These are phyloP conservation scores for Talaromyces adpressus DNA, from an alignment of 495 filamentous ascomycete genomes.

Conservation along the genomic window DNA sequence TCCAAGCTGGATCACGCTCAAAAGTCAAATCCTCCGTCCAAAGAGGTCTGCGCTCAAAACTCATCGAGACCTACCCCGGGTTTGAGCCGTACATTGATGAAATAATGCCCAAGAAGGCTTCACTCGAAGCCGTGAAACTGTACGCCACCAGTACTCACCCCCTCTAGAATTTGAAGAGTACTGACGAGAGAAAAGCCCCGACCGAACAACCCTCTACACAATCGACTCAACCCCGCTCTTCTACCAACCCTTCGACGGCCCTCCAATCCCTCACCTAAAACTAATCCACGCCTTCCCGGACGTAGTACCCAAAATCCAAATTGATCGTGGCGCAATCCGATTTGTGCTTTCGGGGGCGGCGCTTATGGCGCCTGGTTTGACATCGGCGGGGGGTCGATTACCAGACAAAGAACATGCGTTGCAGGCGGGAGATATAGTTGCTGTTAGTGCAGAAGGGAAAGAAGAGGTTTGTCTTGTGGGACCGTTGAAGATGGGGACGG, in stretches of 20 bases:
- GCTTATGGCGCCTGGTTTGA: constrained; percentile 92
- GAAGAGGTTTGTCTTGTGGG: constrained; percentile 85
- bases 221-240: constrained; percentile 71
- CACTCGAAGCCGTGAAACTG: constrained; percentile 85
- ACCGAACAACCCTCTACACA: constrained; percentile 79
- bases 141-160: constrained; percentile 18
- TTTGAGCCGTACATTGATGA: constrained; percentile 88
- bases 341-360: constrained; percentile 91
- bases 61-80: constrained; percentile 77
- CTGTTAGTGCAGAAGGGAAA: constrained; percentile 89
- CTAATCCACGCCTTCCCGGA: constrained; percentile 59
- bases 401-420: constrained; percentile 53
- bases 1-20: constrained; percentile 72
- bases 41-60: constrained; percentile 71
- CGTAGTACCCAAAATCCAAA: constrained; percentile 46
- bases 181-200: constrained; percentile 49
- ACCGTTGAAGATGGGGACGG: constrained; percentile 75
- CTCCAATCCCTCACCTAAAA: constrained; percentile 69
- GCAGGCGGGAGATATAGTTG: constrained; percentile 72
- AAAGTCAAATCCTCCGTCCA: constrained; percentile 98
- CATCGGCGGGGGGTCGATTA: constrained; percentile 69
- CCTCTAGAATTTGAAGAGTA: background rate
- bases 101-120: constrained; percentile 91
- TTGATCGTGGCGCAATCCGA: constrained; percentile 92
- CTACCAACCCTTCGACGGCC: constrained; percentile 81